Evolutionary conservation across 108 stramenopile genomes (phyloP).

Genomic region (Nannochloropsis salina): DNA sequence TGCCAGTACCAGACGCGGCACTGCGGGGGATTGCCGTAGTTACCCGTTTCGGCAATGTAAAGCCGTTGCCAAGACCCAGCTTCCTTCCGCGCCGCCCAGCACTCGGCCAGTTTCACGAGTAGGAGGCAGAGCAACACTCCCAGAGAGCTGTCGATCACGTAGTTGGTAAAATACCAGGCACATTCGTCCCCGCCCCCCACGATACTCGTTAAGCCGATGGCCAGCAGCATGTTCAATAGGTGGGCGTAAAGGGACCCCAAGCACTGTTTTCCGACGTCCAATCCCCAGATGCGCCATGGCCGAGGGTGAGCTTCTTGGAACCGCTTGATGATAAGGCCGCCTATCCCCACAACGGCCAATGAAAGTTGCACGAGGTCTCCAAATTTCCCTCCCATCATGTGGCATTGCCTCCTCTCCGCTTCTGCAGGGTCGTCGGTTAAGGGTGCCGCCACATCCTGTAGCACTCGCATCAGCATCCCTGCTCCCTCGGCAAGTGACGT

Average conservation of each 20-base stretch:
- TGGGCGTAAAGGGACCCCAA: background rate
- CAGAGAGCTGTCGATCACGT: background rate
- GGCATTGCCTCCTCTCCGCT: background rate
- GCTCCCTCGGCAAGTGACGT: background rate
- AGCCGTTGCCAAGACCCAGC: constrained; percentile 11
- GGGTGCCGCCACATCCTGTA: background rate
- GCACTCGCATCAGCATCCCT: background rate
- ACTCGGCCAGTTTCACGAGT: background rate
- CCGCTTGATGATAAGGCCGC: background rate
- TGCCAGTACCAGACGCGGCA: constrained; percentile 17
- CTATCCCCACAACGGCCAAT: background rate
- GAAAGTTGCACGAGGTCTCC: background rate
- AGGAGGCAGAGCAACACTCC: background rate
- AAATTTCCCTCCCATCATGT: constrained; percentile 18
- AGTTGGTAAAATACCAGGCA: constrained; percentile 17
- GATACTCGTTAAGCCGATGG: background rate
- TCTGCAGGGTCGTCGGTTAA: constrained; percentile 10
- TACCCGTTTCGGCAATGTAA: background rate
- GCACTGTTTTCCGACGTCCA: constrained; percentile 14
- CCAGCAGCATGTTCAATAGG: background rate
- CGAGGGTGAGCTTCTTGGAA: background rate
- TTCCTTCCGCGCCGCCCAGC: constrained; percentile 16
- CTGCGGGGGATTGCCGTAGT: background rate
- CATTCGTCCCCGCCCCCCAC: constrained; percentile 1
- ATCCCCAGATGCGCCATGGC: background rate